Evolutionary conservation across 2,329 filamentous ascomycete species (phyloP), one percentile per base, ranked within the genome.

Genomic region (Ascochyta clinopodiicola): DNA sequence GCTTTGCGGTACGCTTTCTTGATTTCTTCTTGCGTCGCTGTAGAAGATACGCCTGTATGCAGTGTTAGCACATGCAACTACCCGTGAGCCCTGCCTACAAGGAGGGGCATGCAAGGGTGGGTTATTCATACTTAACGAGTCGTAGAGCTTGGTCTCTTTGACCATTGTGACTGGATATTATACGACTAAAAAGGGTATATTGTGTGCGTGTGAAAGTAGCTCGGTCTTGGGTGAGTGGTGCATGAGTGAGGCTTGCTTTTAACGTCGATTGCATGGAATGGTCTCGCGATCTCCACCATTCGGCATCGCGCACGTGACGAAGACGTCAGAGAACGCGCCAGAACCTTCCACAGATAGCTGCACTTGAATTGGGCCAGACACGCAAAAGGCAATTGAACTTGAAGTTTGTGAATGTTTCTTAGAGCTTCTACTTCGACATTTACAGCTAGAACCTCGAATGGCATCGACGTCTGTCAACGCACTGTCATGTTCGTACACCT

Each of bases 1-100:
- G 88, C 85, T 83, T 96, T 96, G 61, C 90, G 86, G 77, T 96
- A 96, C 55, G 88, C 95, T 76, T 98, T 99, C 77, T 97, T 98
- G 75, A 99, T 96, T 63, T 98, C 94, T 73, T 97, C 94, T 78
- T 96, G 91, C 22, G 87, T 84, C 22, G 93, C 92, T 57, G 87
- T 85, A 34, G 94, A 86, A 75, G 91, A 89, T 78, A 97, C 81
- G 74, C 84, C 76, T 78, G 47, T 24, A 29, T 8, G 7, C 6
- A 12, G 25, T 44, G 63, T 74, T 47, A 73, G 70, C 52, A 63
- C 38, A 56, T 55, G 51, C 53, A 36, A 31, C 37, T 53, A 55
- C 17, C 53, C 57, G 56, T 55, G 45, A 54, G 47, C 44, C 51
- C 44, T 37, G 36, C 25, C 5, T 48, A 42, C 58, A 53, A 31